These are phyloP conservation scores for Lachnellula arida DNA, from an alignment of 2,329 filamentous ascomycete genomes.

Conservation along the genomic window DNA sequence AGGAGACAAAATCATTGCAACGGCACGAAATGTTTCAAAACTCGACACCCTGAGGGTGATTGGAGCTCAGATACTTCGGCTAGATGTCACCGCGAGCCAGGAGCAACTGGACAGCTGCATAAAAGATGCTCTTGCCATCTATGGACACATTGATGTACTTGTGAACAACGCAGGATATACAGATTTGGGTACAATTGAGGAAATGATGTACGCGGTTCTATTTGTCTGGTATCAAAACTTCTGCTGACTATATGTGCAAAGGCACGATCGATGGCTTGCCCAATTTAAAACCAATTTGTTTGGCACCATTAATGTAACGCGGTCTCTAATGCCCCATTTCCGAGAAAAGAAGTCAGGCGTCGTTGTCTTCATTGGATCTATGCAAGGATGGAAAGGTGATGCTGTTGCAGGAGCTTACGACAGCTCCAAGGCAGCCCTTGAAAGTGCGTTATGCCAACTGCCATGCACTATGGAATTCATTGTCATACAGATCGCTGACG, in stretches of 20 bases:
- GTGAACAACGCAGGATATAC: constrained; percentile 34
- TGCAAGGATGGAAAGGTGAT: constrained; percentile 5
- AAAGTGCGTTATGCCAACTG: constrained; percentile 1
- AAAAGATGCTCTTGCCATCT: constrained; percentile 27
- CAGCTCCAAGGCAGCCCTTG: constrained; percentile 12
- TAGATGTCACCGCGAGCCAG: constrained; percentile 44
- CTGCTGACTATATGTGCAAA: neutral
- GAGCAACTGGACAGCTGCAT: constrained; percentile 35
- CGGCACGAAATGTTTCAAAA: constrained; percentile 35
- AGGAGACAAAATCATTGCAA: constrained; percentile 46
- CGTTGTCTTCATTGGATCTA: constrained; percentile 16
- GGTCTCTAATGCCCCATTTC: constrained; percentile 44
- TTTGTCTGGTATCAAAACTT: neutral
- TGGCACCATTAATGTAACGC: constrained; percentile 44
- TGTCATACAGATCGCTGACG: neutral
- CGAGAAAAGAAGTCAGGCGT: constrained; percentile 38
- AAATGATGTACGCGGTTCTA: constrained; percentile 17
- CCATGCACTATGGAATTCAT: too few species aligned
- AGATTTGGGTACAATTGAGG: constrained; percentile 25
- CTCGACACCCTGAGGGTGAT: constrained; percentile 34
- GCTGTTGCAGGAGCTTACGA: constrained; percentile 8
- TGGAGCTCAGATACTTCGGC: constrained; percentile 38
- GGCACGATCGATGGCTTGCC: constrained; percentile 5
- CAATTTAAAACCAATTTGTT: constrained; percentile 51
- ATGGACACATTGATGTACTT: constrained; percentile 32